Evolutionary conservation across 1,284 basidiomycete species (phyloP).

Genomic region (Irpex sp.): DNA sequence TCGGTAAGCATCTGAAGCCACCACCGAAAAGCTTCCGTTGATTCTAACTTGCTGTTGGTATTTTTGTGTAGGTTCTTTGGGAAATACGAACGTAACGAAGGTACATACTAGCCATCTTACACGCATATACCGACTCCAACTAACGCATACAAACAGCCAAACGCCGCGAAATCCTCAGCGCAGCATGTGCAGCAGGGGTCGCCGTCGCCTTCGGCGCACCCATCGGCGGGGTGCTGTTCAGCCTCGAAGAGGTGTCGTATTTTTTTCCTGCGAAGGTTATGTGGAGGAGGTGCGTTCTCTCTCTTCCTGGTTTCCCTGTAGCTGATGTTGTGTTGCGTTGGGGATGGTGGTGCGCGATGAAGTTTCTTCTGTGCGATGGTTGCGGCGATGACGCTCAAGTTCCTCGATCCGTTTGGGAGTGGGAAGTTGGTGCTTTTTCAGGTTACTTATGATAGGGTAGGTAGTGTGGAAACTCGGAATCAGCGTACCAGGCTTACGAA

Average conservation of each 20-base stretch:
- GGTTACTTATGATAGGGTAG: constrained; percentile 86
- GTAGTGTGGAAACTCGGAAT: no score
- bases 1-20: constrained; percentile 31
- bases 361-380: constrained; percentile 97
- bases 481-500: background rate
- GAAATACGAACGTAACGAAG: constrained; percentile 94
- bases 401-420: constrained; percentile 90
- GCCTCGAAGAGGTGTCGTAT: constrained; percentile 91
- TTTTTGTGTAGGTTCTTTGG: constrained; percentile 42
- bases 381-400: constrained; percentile 82
- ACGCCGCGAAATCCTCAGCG: constrained; percentile 86
- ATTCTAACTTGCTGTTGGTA: no score
- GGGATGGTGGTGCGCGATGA: no score
- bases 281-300: constrained; percentile 90
- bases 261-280: constrained; percentile 94
- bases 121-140: background rate
- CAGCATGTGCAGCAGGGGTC: constrained; percentile 90
- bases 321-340: no score
- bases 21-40: no score
- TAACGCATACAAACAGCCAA: constrained; percentile 54
- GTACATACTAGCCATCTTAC: constrained; percentile 31
- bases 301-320: no score
- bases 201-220: constrained; percentile 90
- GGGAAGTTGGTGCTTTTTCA: constrained; percentile 84
- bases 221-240: constrained; percentile 90